These are phyloP conservation scores for Salix brachista DNA, from an alignment of 345 rosid species.

Conservation along the genomic window DNA sequence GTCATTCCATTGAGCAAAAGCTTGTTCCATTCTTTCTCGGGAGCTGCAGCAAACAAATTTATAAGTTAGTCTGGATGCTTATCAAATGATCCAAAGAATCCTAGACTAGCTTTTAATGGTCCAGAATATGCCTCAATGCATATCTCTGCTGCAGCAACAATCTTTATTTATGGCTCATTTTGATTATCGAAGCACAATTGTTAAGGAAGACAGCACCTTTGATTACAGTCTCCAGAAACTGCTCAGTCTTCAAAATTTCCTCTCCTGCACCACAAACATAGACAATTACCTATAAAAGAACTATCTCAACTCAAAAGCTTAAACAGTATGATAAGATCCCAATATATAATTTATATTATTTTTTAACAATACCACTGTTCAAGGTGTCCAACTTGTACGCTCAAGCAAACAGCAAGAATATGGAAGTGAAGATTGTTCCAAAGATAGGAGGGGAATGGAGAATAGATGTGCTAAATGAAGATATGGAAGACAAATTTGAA, in stretches of 20 bases:
- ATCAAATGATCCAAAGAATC: neutral
- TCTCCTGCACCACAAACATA: constrained; percentile 45
- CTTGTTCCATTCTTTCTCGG: constrained; percentile 82
- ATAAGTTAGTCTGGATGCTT: neutral
- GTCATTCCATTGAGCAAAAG: constrained; percentile 66
- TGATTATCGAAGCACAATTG: neutral
- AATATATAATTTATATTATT: too few species aligned
- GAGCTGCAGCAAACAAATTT: constrained; percentile 50
- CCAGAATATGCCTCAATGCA: neutral
- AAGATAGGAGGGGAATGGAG: neutral
- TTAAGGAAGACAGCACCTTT: constrained; percentile 42
- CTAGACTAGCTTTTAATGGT: neutral
- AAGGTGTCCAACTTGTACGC: constrained; percentile 7
- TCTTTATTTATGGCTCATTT: neutral
- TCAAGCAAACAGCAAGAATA: neutral
- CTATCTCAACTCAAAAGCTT: too few species aligned
- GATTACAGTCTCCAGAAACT: constrained; percentile 67
- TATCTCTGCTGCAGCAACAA: neutral
- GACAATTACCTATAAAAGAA: neutral
- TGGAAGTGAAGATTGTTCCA: neutral
- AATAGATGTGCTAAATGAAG: neutral
- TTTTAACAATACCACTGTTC: neutral
- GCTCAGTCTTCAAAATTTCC: constrained; percentile 65
- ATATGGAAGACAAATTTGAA: neutral
- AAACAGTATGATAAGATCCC: too few species aligned